These are phyloP conservation scores for Cytidiella melzeri DNA, from an alignment of 768 basidiomycete species.

Conservation along the genomic window DNA sequence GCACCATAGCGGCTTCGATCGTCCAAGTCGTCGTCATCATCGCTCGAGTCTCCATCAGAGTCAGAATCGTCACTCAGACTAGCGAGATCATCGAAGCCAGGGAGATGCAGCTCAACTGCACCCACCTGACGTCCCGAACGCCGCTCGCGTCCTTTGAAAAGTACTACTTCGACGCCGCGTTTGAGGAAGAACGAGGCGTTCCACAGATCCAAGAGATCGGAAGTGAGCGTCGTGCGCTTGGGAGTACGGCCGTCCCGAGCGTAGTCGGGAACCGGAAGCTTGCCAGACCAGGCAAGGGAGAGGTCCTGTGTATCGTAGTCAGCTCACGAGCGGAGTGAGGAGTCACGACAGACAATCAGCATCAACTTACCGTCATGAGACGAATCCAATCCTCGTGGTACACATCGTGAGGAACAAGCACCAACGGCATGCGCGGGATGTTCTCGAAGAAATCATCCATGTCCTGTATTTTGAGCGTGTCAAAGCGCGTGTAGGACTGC, in stretches of 20 bases:
- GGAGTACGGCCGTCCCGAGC: constrained; percentile 42
- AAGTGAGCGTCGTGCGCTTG: constrained; percentile 52
- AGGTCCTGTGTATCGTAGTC: constrained; percentile 73
- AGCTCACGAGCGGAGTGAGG: too few relatives aligned
- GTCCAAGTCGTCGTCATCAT: constrained; percentile 33
- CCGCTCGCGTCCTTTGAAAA: constrained; percentile 77
- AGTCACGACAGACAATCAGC: too few relatives aligned
- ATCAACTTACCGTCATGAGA: constrained; percentile 68
- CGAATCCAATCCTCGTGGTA: constrained; percentile 76
- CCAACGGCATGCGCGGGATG: constrained; percentile 65
- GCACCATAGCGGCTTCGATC: constrained; percentile 24
- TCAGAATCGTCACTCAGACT: constrained; percentile 34
- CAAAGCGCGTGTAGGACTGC: constrained; percentile 64
- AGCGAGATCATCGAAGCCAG: constrained; percentile 38
- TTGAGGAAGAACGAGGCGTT: constrained; percentile 68
- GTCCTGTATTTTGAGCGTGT: constrained; percentile 63
- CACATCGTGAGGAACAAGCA: constrained; percentile 72
- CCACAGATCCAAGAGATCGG: constrained; percentile 78
- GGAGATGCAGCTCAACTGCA: constrained; percentile 45
- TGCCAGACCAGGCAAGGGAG: constrained; percentile 69
- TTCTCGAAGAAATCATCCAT: constrained; percentile 70
- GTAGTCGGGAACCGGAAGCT: constrained; percentile 55
- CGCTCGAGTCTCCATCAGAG: constrained; percentile 32
- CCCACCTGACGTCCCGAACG: constrained; percentile 63
- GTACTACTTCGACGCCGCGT: constrained; percentile 71